Evolutionary conservation across 1,139 yeast genomes (phyloP), one percentile per base, ranked within the genome.

Genomic region (Sugiyamaella pinicola): DNA sequence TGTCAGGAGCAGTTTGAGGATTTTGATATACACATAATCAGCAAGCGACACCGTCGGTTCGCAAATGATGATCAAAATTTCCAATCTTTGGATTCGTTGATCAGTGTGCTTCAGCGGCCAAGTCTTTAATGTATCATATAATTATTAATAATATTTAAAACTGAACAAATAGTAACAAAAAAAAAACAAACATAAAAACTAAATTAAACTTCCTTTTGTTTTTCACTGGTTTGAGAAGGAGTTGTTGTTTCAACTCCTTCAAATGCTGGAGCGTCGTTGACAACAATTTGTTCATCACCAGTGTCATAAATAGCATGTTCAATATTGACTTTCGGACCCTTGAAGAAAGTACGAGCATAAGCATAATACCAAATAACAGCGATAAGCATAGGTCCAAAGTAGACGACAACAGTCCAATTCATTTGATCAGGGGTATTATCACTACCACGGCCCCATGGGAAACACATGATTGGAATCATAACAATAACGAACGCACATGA

Each of bases 1-100:
- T 93, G 99, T 69, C 79, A 95, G 31, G 88, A 86, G 59, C 85
- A 86, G 66, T 93, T 87, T 66, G 91, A 87, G 50, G 81, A 82
- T 61, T 85, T 91, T 65, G 87, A 83, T 28, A 88, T 82, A 52
- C 99, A 93, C 66, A 80, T 89, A 48, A 66, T 67, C 29, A 78
- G 89, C 21, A 81, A 80, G 47, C 81, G 85, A 61, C 99, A 95
- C 69, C 77, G 87, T 44, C 80, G 82, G 55, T 91, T 89, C 73
- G 98, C 99, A 3, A 73, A 76, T 51, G 83, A 87, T 62, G 82
- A 81, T 61, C 69, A 73, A 15, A 87, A 91, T 66, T 93, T 93
- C 70, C 77, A 71, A 51, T 86, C 85, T 54, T 85, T 93, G 61
- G 98, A 93, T 70, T 75, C 46, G 22, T 51, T 67, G 12, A 51